These are phyloP conservation scores for Penicillium sp. DNA, from an alignment of 2,329 filamentous ascomycete genomes.

Conservation along the genomic window DNA sequence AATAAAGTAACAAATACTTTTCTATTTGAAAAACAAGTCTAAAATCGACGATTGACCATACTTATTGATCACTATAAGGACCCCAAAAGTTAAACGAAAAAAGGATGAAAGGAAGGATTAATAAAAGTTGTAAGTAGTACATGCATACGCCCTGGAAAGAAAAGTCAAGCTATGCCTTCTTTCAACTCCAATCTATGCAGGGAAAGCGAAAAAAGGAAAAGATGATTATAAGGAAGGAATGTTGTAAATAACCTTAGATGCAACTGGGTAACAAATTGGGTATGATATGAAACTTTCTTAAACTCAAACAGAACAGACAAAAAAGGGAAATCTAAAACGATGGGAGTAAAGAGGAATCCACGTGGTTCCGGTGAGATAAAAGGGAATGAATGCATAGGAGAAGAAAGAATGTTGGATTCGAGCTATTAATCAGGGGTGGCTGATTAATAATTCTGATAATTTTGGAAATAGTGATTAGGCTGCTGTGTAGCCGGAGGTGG, in stretches of 20 bases:
- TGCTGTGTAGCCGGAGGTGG: conserved; percentile 24
- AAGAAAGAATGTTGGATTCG: not conserved
- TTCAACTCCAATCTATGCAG: not conserved
- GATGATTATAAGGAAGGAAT: not conserved
- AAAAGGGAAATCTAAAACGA: not conserved
- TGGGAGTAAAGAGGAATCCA: conserved; percentile 2
- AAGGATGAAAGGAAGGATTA: not conserved
- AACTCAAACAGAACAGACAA: not conserved
- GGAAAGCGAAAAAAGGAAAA: conserved; percentile 8
- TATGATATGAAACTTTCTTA: not conserved
- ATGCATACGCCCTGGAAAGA: not conserved
- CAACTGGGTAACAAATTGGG: not conserved
- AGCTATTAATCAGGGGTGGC: not conserved
- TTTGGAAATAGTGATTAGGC: conserved; percentile 24
- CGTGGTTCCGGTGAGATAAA: not conserved
- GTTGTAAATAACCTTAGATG: not conserved
- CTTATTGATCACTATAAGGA: not conserved
- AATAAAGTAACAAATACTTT: not conserved
- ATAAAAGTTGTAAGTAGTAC: not conserved
- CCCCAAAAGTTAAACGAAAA: not conserved
- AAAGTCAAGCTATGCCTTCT: not conserved
- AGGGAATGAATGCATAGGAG: conserved; percentile 1
- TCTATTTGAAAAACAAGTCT: not conserved
- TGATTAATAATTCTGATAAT: conserved; percentile 24
- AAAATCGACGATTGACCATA: not conserved